Percentiles rank a stretch among this genome's conserved stretches.
Evolutionary conservation across 257 asterid species (phyloP).

Genomic region (Solanum gandarillasii): DNA sequence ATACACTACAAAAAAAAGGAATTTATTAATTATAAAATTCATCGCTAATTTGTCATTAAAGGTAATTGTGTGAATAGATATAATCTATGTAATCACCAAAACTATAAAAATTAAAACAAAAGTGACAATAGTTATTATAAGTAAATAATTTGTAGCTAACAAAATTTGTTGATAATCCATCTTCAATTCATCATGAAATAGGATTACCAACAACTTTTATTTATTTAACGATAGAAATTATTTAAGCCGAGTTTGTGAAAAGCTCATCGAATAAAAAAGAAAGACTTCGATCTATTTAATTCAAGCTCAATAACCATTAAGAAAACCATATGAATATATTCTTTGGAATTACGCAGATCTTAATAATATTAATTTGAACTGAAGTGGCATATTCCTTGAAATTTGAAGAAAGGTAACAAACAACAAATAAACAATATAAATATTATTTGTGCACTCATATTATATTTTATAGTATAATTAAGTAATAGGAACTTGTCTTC

Average conservation of each 20-base stretch:
- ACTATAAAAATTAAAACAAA: neutral
- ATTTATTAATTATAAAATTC: neutral
- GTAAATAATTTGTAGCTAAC: neutral
- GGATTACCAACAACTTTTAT: neutral
- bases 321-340: neutral
- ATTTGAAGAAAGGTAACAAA: neutral
- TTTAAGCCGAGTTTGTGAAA: accelerated
- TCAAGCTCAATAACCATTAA: neutral
- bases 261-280: neutral
- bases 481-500: slow-evolving; percentile 16
- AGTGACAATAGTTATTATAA: neutral
- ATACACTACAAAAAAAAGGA: neutral
- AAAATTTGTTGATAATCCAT: neutral
- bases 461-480: neutral
- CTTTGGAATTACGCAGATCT: neutral
- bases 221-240: neutral
- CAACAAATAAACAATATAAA: neutral
- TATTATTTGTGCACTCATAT: neutral
- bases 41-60: neutral
- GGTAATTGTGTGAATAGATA: neutral
- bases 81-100: neutral
- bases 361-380: neutral
- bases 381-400: slow-evolving; percentile 7
- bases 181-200: neutral
- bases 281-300: neutral